Conservation (phyloP, 176 grass and related monocot species). For the Oryza glaberrima region DNA sequence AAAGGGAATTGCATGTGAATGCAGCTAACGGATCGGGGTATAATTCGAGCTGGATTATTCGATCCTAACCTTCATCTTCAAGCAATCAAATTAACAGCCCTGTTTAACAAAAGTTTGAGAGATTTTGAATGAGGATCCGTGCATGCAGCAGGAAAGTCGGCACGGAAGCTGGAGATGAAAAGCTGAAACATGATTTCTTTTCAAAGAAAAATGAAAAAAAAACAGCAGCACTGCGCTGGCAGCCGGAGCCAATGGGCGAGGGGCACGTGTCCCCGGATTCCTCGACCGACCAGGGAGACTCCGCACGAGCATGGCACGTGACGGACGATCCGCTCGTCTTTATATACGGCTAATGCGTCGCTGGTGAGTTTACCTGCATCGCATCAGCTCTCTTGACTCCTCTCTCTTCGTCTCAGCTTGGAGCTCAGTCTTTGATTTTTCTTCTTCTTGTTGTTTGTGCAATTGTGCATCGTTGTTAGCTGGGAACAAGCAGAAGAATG, state of each 20-base stretch:
- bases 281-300: neutral
- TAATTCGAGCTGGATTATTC: neutral
- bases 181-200: neutral
- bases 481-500: slow-evolving; percentile 28
- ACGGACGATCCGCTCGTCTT: slow-evolving; percentile 12
- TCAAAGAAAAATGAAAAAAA: neutral
- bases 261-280: slow-evolving; percentile 32
- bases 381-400: neutral
- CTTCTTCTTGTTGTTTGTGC: neutral
- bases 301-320: slow-evolving; percentile 31
- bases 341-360: neutral
- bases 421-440: too few species aligned
- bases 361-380: neutral
- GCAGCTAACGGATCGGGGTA: neutral
- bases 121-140: neutral
- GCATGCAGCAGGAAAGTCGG: slow-evolving; percentile 3
- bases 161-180: neutral
- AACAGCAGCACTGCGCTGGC: slow-evolving; percentile 16
- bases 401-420: too few species aligned
- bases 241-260: slow-evolving; percentile 21
- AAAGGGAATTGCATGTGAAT: neutral
- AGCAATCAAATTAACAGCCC: neutral
- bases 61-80: slow-evolving; percentile 19
- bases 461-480: neutral
- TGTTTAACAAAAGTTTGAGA: neutral